These are phyloP conservation scores for Melampsora americana DNA, from an alignment of 1,284 basidiomycete species.

Conservation along the genomic window DNA sequence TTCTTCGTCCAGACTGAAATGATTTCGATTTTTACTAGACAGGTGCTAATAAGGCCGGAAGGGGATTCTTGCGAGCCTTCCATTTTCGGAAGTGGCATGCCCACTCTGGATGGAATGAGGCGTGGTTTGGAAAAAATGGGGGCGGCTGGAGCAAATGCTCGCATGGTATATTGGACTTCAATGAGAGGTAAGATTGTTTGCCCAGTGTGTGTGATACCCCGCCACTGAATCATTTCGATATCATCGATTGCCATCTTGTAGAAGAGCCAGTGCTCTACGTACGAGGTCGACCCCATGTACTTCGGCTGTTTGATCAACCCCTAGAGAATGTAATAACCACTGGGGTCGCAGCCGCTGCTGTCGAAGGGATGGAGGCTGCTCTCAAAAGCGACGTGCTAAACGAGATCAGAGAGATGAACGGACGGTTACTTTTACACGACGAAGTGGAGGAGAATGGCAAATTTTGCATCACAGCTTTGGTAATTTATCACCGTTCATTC, in stretches of 20 bases:
- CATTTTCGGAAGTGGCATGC: constrained; percentile 33
- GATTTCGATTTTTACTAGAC: constrained; percentile 14
- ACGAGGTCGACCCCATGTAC: constrained; percentile 82
- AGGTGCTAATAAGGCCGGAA: constrained; percentile 37
- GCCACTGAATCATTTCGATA: constrained; percentile 24
- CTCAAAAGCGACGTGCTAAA: constrained; percentile 85
- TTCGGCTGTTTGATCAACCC: constrained; percentile 83
- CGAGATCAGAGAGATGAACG: constrained; percentile 71
- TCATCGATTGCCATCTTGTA: constrained; percentile 39
- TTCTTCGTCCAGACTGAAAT: background rate
- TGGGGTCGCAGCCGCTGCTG: constrained; percentile 84
- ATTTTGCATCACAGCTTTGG: constrained; percentile 60
- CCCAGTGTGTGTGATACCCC: background rate
- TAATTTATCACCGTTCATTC: background rate
- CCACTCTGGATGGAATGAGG: constrained; percentile 62
- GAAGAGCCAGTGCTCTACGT: constrained; percentile 50
- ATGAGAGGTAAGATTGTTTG: constrained; percentile 61
- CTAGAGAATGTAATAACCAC: constrained; percentile 85
- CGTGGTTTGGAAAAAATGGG: constrained; percentile 76
- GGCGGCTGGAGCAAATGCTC: constrained; percentile 68
- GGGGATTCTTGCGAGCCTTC: constrained; percentile 30
- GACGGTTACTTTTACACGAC: constrained; percentile 82
- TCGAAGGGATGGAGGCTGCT: constrained; percentile 85
- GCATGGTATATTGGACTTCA: constrained; percentile 82
- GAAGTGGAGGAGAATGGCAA: constrained; percentile 88